Evolutionary conservation across 345 rosid genomes (phyloP), one percentile per base, ranked within the genome.

Genomic region (Boechera retrofracta): DNA sequence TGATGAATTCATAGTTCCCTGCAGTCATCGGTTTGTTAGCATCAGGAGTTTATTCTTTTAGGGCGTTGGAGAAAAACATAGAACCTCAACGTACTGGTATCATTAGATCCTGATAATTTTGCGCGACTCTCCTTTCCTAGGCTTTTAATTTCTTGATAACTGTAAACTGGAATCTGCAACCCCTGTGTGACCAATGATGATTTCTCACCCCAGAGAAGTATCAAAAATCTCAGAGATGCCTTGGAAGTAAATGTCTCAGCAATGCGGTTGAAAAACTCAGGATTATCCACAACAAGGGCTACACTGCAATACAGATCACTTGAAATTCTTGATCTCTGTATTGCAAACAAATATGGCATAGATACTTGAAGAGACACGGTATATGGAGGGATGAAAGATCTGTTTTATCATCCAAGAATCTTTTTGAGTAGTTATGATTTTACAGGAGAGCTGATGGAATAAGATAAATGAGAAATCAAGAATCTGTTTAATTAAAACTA

Each of bases 181-280:
- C 77, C 82, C 52, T 73, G 79, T 68, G 67, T 58, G 45, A 73
- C 73, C 61, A 89, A 64, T 73, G 77, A 69, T 38, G 92, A 76
- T 82, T 90, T 95, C 41, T 90, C 89, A 70, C 98, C 99, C 97
- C 97, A 95, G 49, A 95, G 97, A 58, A 92, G 88, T 76, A 95
- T 79, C 70, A 90, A 60, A 81, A 90, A 92, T 65, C 85, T 89
- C 73, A 86, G 72, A 54, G 87, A 60, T 58, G 90, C 86, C 77
- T 82, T 82, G 64, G 88, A 79, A 79, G 60, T 71, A 81, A 95
- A 84, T 71, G 80, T 81, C 70, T 87, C 85, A 8, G 86, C 81
- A 59, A 95, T 83, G 69, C 83, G 91, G 84, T 89, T 89, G 91
- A 86, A 90, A 80, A 95, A 83, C 78, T 92, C 92, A 49, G 98